These are phyloP conservation scores for Zizania latifolia DNA, from an alignment of 176 grass and related monocot genomes.

Conservation along the genomic window DNA sequence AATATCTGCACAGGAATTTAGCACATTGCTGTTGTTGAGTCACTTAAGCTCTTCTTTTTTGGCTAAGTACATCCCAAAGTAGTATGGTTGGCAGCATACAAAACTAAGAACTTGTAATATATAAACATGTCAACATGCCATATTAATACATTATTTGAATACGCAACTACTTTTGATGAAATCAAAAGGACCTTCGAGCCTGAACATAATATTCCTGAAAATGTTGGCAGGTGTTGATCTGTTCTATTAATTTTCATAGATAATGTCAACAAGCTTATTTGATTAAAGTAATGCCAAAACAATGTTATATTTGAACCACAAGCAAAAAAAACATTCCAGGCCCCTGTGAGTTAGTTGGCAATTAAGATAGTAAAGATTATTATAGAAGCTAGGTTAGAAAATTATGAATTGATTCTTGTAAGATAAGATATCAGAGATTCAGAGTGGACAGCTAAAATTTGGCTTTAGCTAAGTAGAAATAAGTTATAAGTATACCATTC, in stretches of 20 bases:
- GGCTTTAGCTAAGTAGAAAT: background rate
- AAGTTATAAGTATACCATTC: too few relatives aligned
- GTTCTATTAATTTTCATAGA: background rate
- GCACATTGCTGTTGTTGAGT: constrained; percentile 14
- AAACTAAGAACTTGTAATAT: background rate
- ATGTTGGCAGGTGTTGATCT: background rate
- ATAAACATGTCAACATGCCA: background rate
- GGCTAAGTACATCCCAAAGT: background rate
- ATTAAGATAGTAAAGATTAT: background rate
- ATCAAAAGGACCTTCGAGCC: background rate
- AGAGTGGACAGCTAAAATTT: background rate
- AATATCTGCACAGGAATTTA: constrained; percentile 14
- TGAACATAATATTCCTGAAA: background rate
- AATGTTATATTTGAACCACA: background rate
- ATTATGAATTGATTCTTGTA: background rate
- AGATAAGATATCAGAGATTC: background rate
- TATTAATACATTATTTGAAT: background rate
- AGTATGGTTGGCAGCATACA: background rate
- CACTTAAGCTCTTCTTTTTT: background rate
- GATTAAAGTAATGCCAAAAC: background rate
- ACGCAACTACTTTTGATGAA: background rate
- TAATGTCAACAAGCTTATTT: background rate
- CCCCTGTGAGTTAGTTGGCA: background rate
- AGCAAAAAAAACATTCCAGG: background rate
- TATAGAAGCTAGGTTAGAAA: background rate